Evolutionary conservation across 106 monocot genomes (phyloP).

Genomic region (Posidonia australis): DNA sequence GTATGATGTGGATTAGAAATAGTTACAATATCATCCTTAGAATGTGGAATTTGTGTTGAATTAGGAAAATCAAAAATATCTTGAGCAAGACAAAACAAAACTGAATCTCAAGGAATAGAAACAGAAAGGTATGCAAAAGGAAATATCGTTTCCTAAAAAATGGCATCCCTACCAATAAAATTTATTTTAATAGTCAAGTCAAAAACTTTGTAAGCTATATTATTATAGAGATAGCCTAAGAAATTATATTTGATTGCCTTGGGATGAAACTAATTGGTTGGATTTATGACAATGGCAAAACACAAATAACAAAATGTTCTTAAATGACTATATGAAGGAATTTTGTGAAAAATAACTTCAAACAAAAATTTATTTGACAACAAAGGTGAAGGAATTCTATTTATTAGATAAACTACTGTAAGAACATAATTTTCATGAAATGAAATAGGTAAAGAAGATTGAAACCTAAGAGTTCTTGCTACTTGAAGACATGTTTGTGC

Average conservation of each 20-base stretch:
- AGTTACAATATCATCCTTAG: too few relatives aligned
- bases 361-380: background rate
- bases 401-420: background rate
- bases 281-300: background rate
- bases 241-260: background rate
- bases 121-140: background rate
- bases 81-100: background rate
- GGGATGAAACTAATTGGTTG: background rate
- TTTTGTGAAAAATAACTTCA: too few relatives aligned
- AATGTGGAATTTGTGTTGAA: too few relatives aligned
- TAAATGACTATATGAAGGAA: background rate
- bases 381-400: background rate
- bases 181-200: background rate
- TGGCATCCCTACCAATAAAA: background rate
- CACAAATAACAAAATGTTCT: background rate
- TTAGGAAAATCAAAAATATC: too few relatives aligned
- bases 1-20: too few relatives aligned
- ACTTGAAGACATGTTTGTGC: background rate
- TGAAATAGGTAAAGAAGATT: background rate
- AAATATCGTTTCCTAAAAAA: background rate
- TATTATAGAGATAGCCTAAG: background rate
- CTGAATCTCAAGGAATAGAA: background rate
- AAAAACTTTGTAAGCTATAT: background rate
- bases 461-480: background rate
- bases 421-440: background rate